phyloP scores from a whole-genome alignment of 2,329 filamentous ascomycete species.

The Verruconis gallopava region DNA sequence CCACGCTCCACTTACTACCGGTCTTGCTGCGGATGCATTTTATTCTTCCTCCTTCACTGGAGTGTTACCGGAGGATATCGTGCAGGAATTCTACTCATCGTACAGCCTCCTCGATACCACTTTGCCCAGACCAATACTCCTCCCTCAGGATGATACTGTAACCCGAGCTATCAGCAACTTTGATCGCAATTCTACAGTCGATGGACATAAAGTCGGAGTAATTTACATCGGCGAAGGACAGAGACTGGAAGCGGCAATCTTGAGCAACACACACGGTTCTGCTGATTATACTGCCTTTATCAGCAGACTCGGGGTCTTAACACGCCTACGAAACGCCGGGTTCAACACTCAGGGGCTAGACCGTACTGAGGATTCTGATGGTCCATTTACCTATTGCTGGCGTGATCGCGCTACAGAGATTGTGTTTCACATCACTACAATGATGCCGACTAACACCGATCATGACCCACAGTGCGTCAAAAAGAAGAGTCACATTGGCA shows the following conservation, averaged over 20 bases:
- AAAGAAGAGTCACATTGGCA: slow-evolving; percentile 94
- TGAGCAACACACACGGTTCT: slow-evolving; percentile 76
- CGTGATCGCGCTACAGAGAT: slow-evolving; percentile 89
- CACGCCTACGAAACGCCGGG: slow-evolving; percentile 64
- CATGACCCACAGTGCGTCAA: slow-evolving; percentile 61
- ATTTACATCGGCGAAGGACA: slow-evolving; percentile 88
- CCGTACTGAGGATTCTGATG: slow-evolving; percentile 62
- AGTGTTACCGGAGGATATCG: slow-evolving; percentile 59
- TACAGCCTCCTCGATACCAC: slow-evolving; percentile 10
- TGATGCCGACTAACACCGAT: slow-evolving; percentile 85
- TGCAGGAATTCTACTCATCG: slow-evolving; percentile 56
- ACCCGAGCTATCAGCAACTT: slow-evolving; percentile 67
- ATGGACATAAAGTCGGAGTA: slow-evolving; percentile 90
- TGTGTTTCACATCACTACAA: slow-evolving; percentile 88
- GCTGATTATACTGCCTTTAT: slow-evolving; percentile 81
- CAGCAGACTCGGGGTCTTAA: slow-evolving; percentile 66
- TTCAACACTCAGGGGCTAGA: slow-evolving; percentile 94
- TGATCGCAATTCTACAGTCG: slow-evolving; percentile 78
- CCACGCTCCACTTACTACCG: slow-evolving; percentile 27
- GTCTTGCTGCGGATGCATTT: slow-evolving; percentile 26
- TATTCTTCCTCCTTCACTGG: slow-evolving; percentile 42
- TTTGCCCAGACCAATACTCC: slow-evolving; percentile 51
- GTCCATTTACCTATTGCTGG: slow-evolving; percentile 85
- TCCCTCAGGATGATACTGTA: slow-evolving; percentile 59
- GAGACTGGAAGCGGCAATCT: slow-evolving; percentile 66